These are phyloP conservation scores for Corniculantispora saksenae DNA, from an alignment of 2,329 filamentous ascomycete species.

Conservation along the genomic window DNA sequence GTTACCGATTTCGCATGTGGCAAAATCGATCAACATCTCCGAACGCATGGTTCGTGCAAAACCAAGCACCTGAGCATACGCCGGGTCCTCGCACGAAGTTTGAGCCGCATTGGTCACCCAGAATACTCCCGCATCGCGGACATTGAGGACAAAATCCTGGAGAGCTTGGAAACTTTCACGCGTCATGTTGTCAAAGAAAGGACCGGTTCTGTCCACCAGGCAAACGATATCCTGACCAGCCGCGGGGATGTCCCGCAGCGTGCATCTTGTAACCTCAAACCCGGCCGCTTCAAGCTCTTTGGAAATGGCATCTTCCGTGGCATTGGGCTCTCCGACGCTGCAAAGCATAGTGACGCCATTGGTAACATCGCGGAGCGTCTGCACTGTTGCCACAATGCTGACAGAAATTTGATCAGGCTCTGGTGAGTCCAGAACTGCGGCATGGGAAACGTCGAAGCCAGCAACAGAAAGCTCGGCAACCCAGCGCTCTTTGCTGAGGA, in stretches of 20 bases:
- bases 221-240: slow-evolving; percentile 26
- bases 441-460: too few relatives aligned
- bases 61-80: slow-evolving; percentile 32
- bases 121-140: slow-evolving; percentile 20
- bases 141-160: slow-evolving; percentile 1
- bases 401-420: too few relatives aligned
- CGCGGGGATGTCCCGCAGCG: slow-evolving; percentile 20
- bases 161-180: slow-evolving; percentile 15
- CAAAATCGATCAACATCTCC: slow-evolving; percentile 30
- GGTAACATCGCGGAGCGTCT: too few relatives aligned
- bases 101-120: slow-evolving; percentile 27
- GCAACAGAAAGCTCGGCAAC: too few relatives aligned
- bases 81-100: slow-evolving; percentile 28
- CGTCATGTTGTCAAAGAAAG: slow-evolving; percentile 26
- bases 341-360: too few relatives aligned
- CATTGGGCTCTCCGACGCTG: too few relatives aligned
- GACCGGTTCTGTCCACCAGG: slow-evolving; percentile 26
- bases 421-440: too few relatives aligned
- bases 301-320: not conserved
- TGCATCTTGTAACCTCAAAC: not conserved
- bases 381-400: too few relatives aligned
- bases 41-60: slow-evolving; percentile 31
- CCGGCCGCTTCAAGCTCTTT: not conserved
- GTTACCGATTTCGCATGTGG: slow-evolving; percentile 33
- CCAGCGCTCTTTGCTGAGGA: too few relatives aligned